These are phyloP conservation scores for Hibiscus mutabilis DNA, from an alignment of 345 rosid genomes.

Conservation along the genomic window DNA sequence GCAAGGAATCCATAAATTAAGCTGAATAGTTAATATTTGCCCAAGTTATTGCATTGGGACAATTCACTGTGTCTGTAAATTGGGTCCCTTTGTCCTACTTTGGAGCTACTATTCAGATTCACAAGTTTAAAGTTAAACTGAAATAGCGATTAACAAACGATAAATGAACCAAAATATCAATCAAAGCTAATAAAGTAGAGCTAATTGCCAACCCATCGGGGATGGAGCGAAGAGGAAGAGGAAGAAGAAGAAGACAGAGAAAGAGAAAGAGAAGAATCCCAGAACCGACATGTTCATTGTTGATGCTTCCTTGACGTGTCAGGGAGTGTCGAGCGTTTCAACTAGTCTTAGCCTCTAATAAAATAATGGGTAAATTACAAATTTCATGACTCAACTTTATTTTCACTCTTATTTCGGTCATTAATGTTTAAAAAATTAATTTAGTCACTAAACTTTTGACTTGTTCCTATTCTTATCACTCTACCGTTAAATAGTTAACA, in stretches of 20 bases:
- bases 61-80: background rate
- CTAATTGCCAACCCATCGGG: background rate
- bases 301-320: background rate
- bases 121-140: background rate
- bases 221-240: slow-evolving; percentile 9
- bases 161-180: background rate
- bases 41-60: background rate
- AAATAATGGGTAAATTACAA: too few relatives aligned
- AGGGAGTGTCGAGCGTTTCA: too few relatives aligned
- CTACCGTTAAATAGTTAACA: too few relatives aligned
- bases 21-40: background rate
- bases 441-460: too few relatives aligned
- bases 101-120: background rate
- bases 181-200: background rate
- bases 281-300: slow-evolving; percentile 19
- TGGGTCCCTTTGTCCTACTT: background rate
- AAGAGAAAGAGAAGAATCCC: background rate
- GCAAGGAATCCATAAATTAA: background rate
- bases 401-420: too few relatives aligned
- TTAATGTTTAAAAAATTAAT: too few relatives aligned
- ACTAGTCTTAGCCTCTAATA: too few relatives aligned
- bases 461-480: too few relatives aligned
- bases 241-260: slow-evolving; percentile 14
- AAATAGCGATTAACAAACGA: background rate
- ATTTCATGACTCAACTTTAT: too few relatives aligned